Evolutionary conservation across 805 yeast genomes (phyloP).

Genomic region (Ogataea degrootiae): DNA sequence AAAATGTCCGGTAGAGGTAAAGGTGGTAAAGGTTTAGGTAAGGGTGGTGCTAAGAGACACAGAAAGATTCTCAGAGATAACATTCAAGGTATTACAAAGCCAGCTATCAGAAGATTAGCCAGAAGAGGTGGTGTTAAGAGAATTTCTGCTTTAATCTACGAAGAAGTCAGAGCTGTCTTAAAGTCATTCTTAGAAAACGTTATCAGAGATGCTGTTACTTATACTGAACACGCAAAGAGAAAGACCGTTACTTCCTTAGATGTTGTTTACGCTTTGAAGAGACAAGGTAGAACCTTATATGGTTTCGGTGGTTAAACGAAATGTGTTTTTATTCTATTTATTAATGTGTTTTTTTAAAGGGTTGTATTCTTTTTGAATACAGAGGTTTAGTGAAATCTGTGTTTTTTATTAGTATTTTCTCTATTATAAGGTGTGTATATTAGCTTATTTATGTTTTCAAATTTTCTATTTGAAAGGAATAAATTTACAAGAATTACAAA

Average conservation of each 20-base stretch:
- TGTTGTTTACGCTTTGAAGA: slow-evolving; percentile 98
- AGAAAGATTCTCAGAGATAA: slow-evolving; percentile 98
- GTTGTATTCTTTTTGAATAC: not conserved
- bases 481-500: not conserved
- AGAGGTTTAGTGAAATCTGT: not conserved
- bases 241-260: slow-evolving; percentile 98
- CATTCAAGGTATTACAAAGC: slow-evolving; percentile 99
- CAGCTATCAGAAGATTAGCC: slow-evolving; percentile 99
- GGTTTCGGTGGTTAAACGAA: slow-evolving; percentile 96
- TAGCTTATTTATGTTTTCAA: not conserved
- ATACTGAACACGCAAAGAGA: slow-evolving; percentile 99
- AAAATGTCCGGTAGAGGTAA: slow-evolving; percentile 98
- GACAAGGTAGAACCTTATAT: slow-evolving; percentile 99
- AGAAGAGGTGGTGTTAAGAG: slow-evolving; percentile 99
- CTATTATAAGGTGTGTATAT: slow-evolving; percentile 1
- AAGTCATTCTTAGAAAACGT: slow-evolving; percentile 95
- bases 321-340: not conserved
- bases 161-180: slow-evolving; percentile 96
- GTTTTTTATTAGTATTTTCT: not conserved
- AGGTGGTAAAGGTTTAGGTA: slow-evolving; percentile 99
- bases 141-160: slow-evolving; percentile 97
- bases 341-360: not conserved
- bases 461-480: not conserved
- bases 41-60: slow-evolving; percentile 99
- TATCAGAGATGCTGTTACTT: slow-evolving; percentile 98